Evolutionary conservation across 352 stramenopile species (phyloP).

Genomic region (Peronospora belbahrii): DNA sequence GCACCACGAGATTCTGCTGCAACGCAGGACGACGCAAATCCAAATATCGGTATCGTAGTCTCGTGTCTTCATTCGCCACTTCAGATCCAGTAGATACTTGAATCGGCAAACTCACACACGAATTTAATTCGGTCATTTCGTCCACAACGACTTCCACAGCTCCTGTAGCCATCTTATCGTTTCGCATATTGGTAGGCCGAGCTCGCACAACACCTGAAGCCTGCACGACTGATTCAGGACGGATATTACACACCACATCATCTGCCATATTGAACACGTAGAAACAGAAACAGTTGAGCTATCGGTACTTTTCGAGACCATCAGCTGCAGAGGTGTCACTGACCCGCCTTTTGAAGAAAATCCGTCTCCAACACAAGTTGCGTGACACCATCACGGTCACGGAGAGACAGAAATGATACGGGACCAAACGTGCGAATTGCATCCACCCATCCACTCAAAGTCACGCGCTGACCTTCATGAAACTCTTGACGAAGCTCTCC

Average conservation of each 20-base stretch:
- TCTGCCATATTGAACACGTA: slow-evolving; percentile 7
- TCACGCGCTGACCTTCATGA: slow-evolving; percentile 47
- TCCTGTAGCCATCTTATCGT: slow-evolving; percentile 63
- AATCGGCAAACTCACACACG: slow-evolving; percentile 44
- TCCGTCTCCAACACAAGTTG: slow-evolving; percentile 75
- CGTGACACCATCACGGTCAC: slow-evolving; percentile 70
- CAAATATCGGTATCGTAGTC: slow-evolving; percentile 71
- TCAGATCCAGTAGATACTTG: slow-evolving; percentile 50
- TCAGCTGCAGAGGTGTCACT: background rate
- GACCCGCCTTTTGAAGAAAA: slow-evolving; percentile 33
- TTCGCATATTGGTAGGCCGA: slow-evolving; percentile 56
- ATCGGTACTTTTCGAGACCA: no score
- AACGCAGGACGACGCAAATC: slow-evolving; percentile 66
- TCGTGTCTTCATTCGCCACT: slow-evolving; percentile 62
- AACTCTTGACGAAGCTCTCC: slow-evolving; percentile 54
- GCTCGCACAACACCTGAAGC: slow-evolving; percentile 50
- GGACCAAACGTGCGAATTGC: slow-evolving; percentile 64
- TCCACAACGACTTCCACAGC: slow-evolving; percentile 69
- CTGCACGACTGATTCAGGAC: slow-evolving; percentile 67
- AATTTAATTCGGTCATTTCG: slow-evolving; percentile 51
- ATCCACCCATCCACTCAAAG: slow-evolving; percentile 77
- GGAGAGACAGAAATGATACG: slow-evolving; percentile 76
- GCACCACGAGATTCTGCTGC: slow-evolving; percentile 75
- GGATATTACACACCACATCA: slow-evolving; percentile 42
- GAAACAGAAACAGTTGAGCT: background rate